Percentiles rank a stretch among this genome's conserved stretches.
phyloP scores from a whole-genome alignment of 164 flowering plant species.

The Hamamelis virginiana region DNA sequence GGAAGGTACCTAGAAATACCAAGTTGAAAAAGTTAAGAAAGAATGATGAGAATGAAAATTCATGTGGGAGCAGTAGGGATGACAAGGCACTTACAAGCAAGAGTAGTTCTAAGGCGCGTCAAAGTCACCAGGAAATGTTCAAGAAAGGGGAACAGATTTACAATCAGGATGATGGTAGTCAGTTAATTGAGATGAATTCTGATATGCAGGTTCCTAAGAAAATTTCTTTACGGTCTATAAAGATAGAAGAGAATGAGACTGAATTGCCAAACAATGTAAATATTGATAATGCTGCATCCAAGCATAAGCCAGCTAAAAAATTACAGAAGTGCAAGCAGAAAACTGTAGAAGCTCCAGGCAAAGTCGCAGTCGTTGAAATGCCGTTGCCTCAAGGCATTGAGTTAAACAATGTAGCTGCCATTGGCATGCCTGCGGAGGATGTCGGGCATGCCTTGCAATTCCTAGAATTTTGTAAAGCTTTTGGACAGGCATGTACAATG shows the following conservation, averaged over 20 bases:
- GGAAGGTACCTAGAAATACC: slow-evolving; percentile 14
- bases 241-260: not conserved
- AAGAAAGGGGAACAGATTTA: slow-evolving; percentile 8
- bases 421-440: slow-evolving; percentile 47
- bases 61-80: not conserved
- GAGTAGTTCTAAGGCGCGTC: slow-evolving; percentile 5
- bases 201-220: not conserved
- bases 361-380: slow-evolving; percentile 13
- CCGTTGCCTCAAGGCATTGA: slow-evolving; percentile 45
- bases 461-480: slow-evolving; percentile 61
- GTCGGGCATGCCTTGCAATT: slow-evolving; percentile 66
- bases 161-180: not conserved
- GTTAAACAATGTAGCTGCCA: slow-evolving; percentile 39
- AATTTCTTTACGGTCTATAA: not conserved
- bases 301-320: slow-evolving; percentile 1
- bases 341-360: not conserved
- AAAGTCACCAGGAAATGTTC: not conserved
- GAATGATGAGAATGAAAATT: not conserved
- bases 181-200: not conserved
- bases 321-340: slow-evolving; percentile 1
- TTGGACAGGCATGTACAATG: slow-evolving; percentile 46
- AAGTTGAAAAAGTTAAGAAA: not conserved
- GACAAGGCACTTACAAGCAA: not conserved
- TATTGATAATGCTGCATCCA: not conserved
- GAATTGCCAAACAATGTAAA: not conserved